A percentile compares a stretch with the other conserved stretches of the same genome.
phyloP scores from a whole-genome alignment of 805 yeast species.

The Wickerhamomyces alni region DNA sequence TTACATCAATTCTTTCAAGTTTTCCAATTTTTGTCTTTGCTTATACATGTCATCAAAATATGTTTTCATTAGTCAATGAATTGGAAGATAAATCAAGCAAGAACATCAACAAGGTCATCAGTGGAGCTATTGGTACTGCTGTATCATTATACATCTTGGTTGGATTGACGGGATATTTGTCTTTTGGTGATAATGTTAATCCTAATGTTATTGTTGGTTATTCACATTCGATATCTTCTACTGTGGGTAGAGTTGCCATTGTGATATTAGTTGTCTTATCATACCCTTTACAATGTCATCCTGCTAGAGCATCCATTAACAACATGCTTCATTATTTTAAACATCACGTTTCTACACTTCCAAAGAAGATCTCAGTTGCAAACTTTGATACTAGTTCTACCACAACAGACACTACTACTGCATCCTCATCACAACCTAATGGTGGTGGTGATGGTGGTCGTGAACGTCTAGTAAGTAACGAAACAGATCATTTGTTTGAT shows the following conservation, averaged over 20 bases:
- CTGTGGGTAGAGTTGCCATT: conserved; percentile 75
- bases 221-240: conserved; percentile 56
- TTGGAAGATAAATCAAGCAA: conserved; percentile 48
- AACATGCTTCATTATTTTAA: conserved; percentile 56
- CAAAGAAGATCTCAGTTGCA: conserved; percentile 17
- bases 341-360: conserved; percentile 20
- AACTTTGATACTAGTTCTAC: conserved; percentile 1
- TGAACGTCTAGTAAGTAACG: conserved; percentile 1
- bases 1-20: conserved; percentile 52
- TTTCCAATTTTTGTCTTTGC: conserved; percentile 94
- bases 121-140: conserved; percentile 53
- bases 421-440: neutral
- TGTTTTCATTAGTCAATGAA: conserved; percentile 86
- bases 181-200: conserved; percentile 74
- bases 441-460: neutral
- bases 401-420: neutral
- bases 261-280: conserved; percentile 75
- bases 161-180: conserved; percentile 78
- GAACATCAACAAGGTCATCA: conserved; percentile 41
- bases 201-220: conserved; percentile 82
- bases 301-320: conserved; percentile 77
- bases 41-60: conserved; percentile 93
- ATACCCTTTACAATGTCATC: conserved; percentile 89
- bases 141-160: conserved; percentile 58
- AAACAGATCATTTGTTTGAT: conserved; percentile 14